Base-by-base conservation (phyloP, 495 filamentous ascomycete species). In the Penicillium roqueforti region DNA sequence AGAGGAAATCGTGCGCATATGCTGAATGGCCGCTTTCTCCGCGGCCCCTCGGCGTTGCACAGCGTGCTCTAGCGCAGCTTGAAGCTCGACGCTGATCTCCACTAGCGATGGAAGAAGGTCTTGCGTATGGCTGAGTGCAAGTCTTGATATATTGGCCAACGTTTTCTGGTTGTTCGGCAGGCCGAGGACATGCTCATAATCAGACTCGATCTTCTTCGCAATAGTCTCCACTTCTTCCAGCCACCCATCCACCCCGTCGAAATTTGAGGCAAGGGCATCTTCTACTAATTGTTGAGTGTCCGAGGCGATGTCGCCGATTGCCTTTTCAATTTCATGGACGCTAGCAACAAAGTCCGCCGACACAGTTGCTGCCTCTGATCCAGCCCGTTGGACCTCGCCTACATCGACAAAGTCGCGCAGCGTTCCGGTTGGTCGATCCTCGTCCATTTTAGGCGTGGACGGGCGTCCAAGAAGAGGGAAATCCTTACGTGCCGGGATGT, bases 171-270 rank as follows among this genome's bases (percentile, higher is more conserved):
- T 86, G 67, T 79, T 82, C 1, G 83, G 75, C 43, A 91, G 82
- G 6, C 79, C 79, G 16, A 89, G 71, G 4, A 91, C 83, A 65
- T 88, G 86, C 58, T 95, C 87, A 63, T 87, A 89, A 65, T 97
- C 95, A 1, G 88, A 88, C 16, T 83, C 81, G 55, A 99, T 84
- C 71, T 96, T 97, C 62, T 80, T 88, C 14, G 84, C 82, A 51
- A 97, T 75, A 0, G 88, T 84, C 64, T 91, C 84, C 37, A 99
- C 89, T 64, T 97, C 95, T 45, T 92, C 83, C 47, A 92, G 66
- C 14, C 97, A 70, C 50, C 75, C 76, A 36, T 76, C 72, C 19
- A 77, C 70, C 29, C 77, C 75, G 40, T 80, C 75, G 4, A 61
- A 65, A 29, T 71, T 60, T 4, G 64, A 49, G 44, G 65, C 48